Evolutionary conservation across 2,329 filamentous ascomycete genomes (phyloP).

Genomic region (Hymenoscyphus fraxineus): DNA sequence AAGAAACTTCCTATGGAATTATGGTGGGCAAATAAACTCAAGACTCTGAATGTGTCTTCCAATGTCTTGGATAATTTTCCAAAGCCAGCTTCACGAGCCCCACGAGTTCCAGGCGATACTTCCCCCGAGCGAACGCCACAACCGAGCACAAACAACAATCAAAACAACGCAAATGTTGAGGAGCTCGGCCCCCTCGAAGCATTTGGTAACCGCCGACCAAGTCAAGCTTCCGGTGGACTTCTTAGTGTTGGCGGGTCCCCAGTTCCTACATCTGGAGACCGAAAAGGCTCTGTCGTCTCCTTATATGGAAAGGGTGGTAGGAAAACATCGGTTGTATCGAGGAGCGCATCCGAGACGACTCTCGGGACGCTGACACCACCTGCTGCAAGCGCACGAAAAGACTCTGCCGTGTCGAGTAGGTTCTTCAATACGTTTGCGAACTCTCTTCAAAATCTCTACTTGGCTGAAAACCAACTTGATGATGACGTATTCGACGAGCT

Average conservation of each 20-base stretch:
- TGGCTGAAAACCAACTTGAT: constrained; percentile 90
- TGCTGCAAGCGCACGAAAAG: constrained; percentile 66
- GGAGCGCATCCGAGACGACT: constrained; percentile 51
- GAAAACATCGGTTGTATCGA: constrained; percentile 79
- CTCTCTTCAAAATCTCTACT: constrained; percentile 76
- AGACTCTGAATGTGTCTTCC: constrained; percentile 91
- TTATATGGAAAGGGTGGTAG: constrained; percentile 74
- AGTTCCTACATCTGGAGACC: constrained; percentile 52
- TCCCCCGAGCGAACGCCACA: constrained; percentile 16
- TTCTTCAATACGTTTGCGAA: constrained; percentile 83
- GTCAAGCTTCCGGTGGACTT: constrained; percentile 74
- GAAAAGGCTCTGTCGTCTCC: constrained; percentile 83
- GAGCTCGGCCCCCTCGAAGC: constrained; percentile 67
- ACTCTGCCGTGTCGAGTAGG: constrained; percentile 79
- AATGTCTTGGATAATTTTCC: constrained; percentile 90
- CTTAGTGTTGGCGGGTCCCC: constrained; percentile 75
- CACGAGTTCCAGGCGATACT: constrained; percentile 55
- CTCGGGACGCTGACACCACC: constrained; percentile 41
- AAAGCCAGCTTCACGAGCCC: constrained; percentile 71
- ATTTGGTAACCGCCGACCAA: constrained; percentile 67
- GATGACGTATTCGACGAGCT: constrained; percentile 96
- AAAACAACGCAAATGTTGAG: constrained; percentile 67
- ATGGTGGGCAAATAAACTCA: constrained; percentile 90
- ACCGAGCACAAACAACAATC: constrained; percentile 18
- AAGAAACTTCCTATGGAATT: constrained; percentile 83